Evolutionary conservation across 2,329 filamentous ascomycete species (phyloP).

Genomic region (Ascochyta viciae-villosae): DNA sequence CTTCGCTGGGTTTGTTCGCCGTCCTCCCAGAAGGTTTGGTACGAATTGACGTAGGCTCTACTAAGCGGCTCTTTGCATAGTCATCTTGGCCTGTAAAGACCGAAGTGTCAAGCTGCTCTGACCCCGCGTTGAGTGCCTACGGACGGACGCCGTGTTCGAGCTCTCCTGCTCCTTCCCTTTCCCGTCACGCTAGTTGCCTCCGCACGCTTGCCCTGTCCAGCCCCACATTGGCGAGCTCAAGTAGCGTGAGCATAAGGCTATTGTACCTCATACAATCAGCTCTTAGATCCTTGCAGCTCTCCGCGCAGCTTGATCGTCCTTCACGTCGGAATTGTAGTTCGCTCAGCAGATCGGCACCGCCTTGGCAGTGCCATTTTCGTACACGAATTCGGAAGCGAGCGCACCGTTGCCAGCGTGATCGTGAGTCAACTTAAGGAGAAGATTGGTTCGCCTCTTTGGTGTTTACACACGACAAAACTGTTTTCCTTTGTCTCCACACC

Average conservation of each 20-base stretch:
- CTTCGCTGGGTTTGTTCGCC: neutral
- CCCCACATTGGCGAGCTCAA: neutral
- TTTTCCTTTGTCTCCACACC: neutral
- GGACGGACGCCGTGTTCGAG: constrained; percentile 3
- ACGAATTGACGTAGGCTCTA: neutral
- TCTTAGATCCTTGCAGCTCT: neutral
- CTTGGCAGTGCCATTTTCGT: neutral
- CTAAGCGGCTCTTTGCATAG: neutral
- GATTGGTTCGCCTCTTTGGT: neutral
- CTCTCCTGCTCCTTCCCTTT: constrained; percentile 5
- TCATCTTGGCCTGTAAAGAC: neutral
- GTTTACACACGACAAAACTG: neutral
- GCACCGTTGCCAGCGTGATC: constrained; percentile 3
- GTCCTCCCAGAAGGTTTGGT: constrained; percentile 2
- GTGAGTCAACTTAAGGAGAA: neutral
- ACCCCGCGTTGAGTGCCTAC: constrained; percentile 3
- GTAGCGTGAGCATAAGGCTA: neutral
- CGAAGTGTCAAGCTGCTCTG: neutral
- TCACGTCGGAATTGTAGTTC: neutral
- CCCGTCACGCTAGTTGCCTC: constrained; percentile 8
- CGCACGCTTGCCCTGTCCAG: neutral
- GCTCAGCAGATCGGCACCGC: neutral
- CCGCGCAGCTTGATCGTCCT: neutral
- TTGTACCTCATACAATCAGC: neutral
- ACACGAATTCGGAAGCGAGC: neutral